Conservation (phyloP, 2,329 filamentous ascomycete genomes). For the Penicillium sclerotiorum region DNA sequence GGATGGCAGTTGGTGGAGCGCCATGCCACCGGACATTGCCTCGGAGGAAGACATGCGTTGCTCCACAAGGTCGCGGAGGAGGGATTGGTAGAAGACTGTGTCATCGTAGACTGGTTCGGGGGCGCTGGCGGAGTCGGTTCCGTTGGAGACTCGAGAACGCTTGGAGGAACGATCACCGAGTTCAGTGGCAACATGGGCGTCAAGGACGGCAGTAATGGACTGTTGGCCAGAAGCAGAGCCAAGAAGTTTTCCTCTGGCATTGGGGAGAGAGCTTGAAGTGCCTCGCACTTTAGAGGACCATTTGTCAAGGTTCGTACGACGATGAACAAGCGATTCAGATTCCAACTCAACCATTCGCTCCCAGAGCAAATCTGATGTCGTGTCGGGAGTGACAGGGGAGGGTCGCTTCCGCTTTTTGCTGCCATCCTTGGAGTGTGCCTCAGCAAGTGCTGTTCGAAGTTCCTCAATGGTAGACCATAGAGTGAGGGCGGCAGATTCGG, state of each 20-base stretch:
- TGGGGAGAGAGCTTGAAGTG: conserved; percentile 52
- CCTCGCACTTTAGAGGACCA: conserved; percentile 81
- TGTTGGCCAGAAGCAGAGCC: conserved; percentile 58
- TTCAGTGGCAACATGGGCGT: conserved; percentile 49
- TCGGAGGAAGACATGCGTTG: conserved; percentile 72
- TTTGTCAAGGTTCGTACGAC: conserved; percentile 77
- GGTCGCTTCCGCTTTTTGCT: conserved; percentile 52
- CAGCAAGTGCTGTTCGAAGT: conserved; percentile 43
- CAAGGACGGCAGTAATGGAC: conserved; percentile 47
- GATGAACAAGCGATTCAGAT: conserved; percentile 58
- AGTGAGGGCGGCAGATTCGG: conserved; percentile 81
- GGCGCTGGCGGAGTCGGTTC: conserved; percentile 11
- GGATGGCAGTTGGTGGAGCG: conserved; percentile 41
- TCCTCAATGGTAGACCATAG: conserved; percentile 73
- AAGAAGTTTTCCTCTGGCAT: conserved; percentile 63
- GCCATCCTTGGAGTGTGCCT: conserved; percentile 36
- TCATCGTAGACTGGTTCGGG: conserved; percentile 79
- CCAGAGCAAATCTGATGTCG: conserved; percentile 70
- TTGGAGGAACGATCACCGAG: conserved; percentile 36
- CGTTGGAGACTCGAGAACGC: conserved; percentile 29
- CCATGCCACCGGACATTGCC: conserved; percentile 49
- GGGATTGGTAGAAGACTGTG: conserved; percentile 88
- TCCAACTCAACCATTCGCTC: conserved; percentile 70
- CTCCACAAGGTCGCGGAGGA: conserved; percentile 91
- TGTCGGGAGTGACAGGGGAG: conserved; percentile 52